Percentiles rank a stretch among this genome's conserved stretches.
phyloP scores from a whole-genome alignment of 2,329 filamentous ascomycete genomes.

The Xylaria sp. region DNA sequence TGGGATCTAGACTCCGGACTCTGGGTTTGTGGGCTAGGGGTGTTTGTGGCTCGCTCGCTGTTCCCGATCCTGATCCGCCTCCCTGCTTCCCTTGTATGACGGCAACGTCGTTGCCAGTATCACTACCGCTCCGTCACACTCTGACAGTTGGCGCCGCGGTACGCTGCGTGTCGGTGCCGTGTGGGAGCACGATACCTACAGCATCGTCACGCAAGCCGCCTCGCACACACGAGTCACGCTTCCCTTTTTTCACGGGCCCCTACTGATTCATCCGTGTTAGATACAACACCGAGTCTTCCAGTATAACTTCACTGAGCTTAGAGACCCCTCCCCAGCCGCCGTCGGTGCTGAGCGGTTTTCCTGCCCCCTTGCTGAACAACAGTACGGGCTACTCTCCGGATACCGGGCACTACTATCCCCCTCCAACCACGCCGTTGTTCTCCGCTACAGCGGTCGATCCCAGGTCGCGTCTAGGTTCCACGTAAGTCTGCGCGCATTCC shows the following conservation, averaged over 20 bases:
- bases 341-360: constrained; percentile 62
- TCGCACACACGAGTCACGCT: constrained; percentile 42
- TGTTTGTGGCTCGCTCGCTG: constrained; percentile 50
- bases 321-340: constrained; percentile 62
- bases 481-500: constrained; percentile 58
- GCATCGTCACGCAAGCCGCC: constrained; percentile 50
- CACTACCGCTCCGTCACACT: constrained; percentile 50
- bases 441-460: constrained; percentile 58
- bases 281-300: constrained; percentile 63
- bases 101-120: constrained; percentile 55
- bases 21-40: constrained; percentile 42
- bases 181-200: constrained; percentile 50
- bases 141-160: constrained; percentile 42
- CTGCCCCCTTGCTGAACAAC: constrained; percentile 59
- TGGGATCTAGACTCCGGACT: constrained; percentile 22
- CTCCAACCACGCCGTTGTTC: constrained; percentile 49
- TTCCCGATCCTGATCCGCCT: constrained; percentile 54
- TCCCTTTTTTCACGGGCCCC: constrained; percentile 45
- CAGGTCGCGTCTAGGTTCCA: constrained; percentile 64
- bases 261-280: constrained; percentile 54
- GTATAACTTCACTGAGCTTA: constrained; percentile 62
- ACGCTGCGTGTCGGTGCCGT: constrained; percentile 43
- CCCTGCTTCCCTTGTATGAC: constrained; percentile 54
- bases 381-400: constrained; percentile 62
- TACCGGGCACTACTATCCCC: constrained; percentile 58